Evolutionary conservation across 1,284 basidiomycete genomes (phyloP).

Genomic region (Amylostereum chailletii): DNA sequence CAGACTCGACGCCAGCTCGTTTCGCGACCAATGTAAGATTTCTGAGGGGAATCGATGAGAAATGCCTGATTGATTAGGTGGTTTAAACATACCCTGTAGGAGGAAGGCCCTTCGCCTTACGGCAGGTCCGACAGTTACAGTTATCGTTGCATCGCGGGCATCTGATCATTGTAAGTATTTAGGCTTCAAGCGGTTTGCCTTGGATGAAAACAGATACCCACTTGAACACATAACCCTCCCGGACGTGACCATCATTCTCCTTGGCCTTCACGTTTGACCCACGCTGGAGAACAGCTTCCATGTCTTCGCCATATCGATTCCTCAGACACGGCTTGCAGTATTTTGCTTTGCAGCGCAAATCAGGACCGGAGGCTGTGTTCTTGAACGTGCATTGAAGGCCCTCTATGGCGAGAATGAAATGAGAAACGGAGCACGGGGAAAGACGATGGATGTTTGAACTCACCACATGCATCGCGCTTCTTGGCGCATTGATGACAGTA

Average conservation of each 20-base stretch:
- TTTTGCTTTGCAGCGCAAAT: slow-evolving; percentile 41
- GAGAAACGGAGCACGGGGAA: background rate
- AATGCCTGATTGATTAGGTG: slow-evolving; percentile 3
- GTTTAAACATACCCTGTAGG: slow-evolving; percentile 41
- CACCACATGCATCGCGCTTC: slow-evolving; percentile 45
- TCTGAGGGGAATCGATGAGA: slow-evolving; percentile 14
- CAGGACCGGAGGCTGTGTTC: slow-evolving; percentile 18
- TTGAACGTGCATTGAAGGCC: slow-evolving; percentile 43
- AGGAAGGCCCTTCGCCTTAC: slow-evolving; percentile 50
- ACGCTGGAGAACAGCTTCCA: slow-evolving; percentile 34
- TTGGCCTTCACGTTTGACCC: slow-evolving; percentile 13
- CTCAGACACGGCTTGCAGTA: slow-evolving; percentile 59
- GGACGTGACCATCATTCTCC: slow-evolving; percentile 25
- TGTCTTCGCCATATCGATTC: slow-evolving; percentile 52
- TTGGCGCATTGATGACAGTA: slow-evolving; percentile 67
- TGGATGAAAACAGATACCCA: slow-evolving; percentile 20
- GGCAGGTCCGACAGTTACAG: slow-evolving; percentile 60
- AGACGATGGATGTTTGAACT: slow-evolving; percentile 13
- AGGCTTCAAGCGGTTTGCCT: background rate
- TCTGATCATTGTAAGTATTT: slow-evolving; percentile 23
- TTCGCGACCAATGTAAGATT: slow-evolving; percentile 28
- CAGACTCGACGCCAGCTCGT: slow-evolving; percentile 27
- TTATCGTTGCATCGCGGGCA: slow-evolving; percentile 58
- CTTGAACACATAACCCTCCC: slow-evolving; percentile 45
- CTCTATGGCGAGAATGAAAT: slow-evolving; percentile 21